These are phyloP conservation scores for Psilocybe azurescens DNA, from an alignment of 768 basidiomycete species.

Conservation along the genomic window DNA sequence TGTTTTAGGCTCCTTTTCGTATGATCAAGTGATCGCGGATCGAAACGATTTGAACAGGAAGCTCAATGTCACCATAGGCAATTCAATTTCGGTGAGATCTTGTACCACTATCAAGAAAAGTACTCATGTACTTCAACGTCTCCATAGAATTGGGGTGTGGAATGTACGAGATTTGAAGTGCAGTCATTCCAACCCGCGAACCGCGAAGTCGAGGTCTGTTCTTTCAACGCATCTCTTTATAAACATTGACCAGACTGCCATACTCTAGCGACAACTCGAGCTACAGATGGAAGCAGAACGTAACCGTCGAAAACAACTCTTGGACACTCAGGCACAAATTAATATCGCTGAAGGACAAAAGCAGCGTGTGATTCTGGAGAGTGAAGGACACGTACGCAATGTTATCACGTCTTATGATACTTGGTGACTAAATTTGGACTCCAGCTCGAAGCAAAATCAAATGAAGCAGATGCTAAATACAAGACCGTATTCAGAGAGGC, in stretches of 20 bases:
- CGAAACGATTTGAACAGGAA: conserved; percentile 57
- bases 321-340: conserved; percentile 62
- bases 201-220: conserved; percentile 57
- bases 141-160: conserved; percentile 57
- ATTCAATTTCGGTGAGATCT: conserved; percentile 45
- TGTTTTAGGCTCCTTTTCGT: conserved; percentile 54
- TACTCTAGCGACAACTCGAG: conserved; percentile 56
- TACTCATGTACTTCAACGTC: neutral
- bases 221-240: neutral
- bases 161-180: conserved; percentile 63
- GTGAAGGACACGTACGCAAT: conserved; percentile 51
- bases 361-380: conserved; percentile 58
- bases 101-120: neutral
- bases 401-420: neutral
- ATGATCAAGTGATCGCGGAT: conserved; percentile 57
- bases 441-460: conserved; percentile 53
- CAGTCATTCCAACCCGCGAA: conserved; percentile 65
- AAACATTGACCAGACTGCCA: neutral
- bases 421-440: neutral
- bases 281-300: conserved; percentile 66
- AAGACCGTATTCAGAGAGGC: conserved; percentile 57
- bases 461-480: conserved; percentile 58
- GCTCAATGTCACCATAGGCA: conserved; percentile 54
- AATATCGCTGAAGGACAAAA: conserved; percentile 66
- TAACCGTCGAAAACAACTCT: conserved; percentile 57